Conservation (phyloP, 1,284 basidiomycete species). For the Fistulinella cinereoalba region DNA sequence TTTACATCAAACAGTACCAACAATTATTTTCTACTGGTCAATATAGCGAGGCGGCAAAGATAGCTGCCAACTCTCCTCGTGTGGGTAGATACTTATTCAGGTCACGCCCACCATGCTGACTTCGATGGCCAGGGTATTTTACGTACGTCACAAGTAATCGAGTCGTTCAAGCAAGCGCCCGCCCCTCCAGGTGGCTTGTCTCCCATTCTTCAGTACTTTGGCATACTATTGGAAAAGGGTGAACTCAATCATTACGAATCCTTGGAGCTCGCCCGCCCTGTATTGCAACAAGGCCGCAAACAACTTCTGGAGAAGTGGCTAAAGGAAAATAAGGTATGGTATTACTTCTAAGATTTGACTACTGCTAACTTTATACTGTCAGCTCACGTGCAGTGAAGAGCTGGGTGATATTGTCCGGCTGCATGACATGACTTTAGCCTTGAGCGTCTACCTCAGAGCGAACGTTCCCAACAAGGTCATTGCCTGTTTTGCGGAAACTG, state of each 20-base stretch:
- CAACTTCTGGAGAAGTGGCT: constrained; percentile 99
- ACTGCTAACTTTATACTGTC: constrained; percentile 15
- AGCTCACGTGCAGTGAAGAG: constrained; percentile 98
- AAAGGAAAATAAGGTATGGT: constrained; percentile 93
- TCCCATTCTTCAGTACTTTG: constrained; percentile 98
- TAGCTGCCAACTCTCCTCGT: constrained; percentile 96
- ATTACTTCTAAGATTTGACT: neutral
- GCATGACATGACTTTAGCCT: constrained; percentile 97
- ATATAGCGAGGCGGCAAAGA: constrained; percentile 95
- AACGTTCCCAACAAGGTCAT: constrained; percentile 99
- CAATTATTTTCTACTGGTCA: constrained; percentile 89
- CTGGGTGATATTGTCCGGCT: constrained; percentile 96
- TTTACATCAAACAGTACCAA: constrained; percentile 96
- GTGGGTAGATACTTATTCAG: constrained; percentile 36
- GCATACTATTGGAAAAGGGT: constrained; percentile 95
- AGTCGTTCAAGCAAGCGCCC: constrained; percentile 96
- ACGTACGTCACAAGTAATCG: constrained; percentile 93
- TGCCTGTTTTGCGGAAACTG: constrained; percentile 98
- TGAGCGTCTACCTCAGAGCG: constrained; percentile 97
- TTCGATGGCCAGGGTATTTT: constrained; percentile 78
- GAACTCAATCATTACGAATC: constrained; percentile 97
- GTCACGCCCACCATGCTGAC: constrained; percentile 6
- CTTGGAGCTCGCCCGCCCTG: constrained; percentile 93
- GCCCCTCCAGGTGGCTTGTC: constrained; percentile 88
- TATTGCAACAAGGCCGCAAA: constrained; percentile 95